A percentile compares a stretch with the other conserved stretches of the same genome.
Evolutionary conservation across 306 rosid species (phyloP).

Genomic region (Amphicarpaea edgeworthii): DNA sequence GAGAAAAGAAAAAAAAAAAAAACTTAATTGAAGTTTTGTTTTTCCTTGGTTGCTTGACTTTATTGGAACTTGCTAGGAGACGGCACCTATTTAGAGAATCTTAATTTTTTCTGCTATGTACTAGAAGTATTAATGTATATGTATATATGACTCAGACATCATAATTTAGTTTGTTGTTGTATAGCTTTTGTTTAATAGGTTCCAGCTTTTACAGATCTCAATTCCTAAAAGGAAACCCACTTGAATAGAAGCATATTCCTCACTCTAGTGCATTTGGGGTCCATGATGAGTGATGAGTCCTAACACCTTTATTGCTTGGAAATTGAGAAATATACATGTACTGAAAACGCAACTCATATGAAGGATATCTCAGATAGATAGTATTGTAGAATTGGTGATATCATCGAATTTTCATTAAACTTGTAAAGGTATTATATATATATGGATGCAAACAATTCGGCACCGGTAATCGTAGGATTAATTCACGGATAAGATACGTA

Average conservation of each 20-base stretch:
- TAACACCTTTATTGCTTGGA: constrained; percentile 39
- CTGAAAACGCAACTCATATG: constrained; percentile 2
- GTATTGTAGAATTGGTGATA: constrained; percentile 28
- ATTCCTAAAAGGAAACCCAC: constrained; percentile 32
- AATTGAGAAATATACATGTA: constrained; percentile 35
- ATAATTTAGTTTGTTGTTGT: constrained; percentile 42
- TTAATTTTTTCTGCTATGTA: background rate
- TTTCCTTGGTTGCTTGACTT: background rate
- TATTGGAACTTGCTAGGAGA: background rate
- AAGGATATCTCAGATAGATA: constrained; percentile 37
- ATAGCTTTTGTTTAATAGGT: constrained; percentile 48
- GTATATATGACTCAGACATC: background rate
- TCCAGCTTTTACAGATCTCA: constrained; percentile 58
- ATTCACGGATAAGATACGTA: constrained; percentile 44
- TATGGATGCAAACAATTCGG: constrained; percentile 35
- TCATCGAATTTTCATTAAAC: background rate
- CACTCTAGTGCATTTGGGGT: constrained; percentile 40
- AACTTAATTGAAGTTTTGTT: background rate
- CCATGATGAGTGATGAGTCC: constrained; percentile 38
- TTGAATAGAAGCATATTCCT: constrained; percentile 40
- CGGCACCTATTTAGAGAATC: background rate
- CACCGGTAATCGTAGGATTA: constrained; percentile 15
- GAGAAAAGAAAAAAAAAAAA: too few species aligned
- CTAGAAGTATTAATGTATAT: too few species aligned
- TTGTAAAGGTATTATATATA: background rate